These are phyloP conservation scores for Alternaria viburni DNA, from an alignment of 2,329 filamentous ascomycete genomes.

Conservation along the genomic window DNA sequence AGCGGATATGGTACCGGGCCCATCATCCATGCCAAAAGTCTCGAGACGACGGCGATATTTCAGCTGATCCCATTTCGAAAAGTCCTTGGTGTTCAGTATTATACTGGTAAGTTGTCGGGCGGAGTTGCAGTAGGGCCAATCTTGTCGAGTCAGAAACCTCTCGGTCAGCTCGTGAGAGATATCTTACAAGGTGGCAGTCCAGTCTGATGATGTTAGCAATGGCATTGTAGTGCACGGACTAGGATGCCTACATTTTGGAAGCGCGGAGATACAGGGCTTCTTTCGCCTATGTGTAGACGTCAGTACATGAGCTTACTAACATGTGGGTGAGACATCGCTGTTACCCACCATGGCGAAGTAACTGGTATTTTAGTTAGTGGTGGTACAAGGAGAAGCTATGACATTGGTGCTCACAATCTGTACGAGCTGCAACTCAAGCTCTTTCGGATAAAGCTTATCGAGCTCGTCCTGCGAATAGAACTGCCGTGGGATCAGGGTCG, in stretches of 20 bases:
- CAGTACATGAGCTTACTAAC: background rate
- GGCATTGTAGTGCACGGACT: background rate
- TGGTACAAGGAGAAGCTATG: background rate
- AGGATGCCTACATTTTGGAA: slow-evolving; percentile 74
- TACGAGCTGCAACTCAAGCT: slow-evolving; percentile 83
- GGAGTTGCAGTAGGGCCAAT: slow-evolving; percentile 90
- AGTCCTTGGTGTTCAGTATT: slow-evolving; percentile 61
- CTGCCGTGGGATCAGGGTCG: slow-evolving; percentile 73
- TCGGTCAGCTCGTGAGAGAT: background rate
- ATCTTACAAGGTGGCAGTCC: slow-evolving; percentile 43
- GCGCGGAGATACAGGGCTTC: slow-evolving; percentile 84
- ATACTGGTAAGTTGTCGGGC: slow-evolving; percentile 73
- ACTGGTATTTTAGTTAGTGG: slow-evolving; percentile 25
- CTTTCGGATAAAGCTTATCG: slow-evolving; percentile 76
- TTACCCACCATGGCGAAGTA: slow-evolving; percentile 49
- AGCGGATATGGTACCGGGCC: slow-evolving; percentile 51
- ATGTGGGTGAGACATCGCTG: background rate
- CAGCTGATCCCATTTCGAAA: slow-evolving; percentile 63
- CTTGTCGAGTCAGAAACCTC: slow-evolving; percentile 37
- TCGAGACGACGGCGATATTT: slow-evolving; percentile 77
- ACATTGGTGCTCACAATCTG: slow-evolving; percentile 67
- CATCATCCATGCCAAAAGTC: slow-evolving; percentile 72
- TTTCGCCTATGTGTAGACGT: slow-evolving; percentile 61
- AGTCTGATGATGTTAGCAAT: slow-evolving; percentile 26
- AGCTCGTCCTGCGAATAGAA: slow-evolving; percentile 86